phyloP scores from a whole-genome alignment of 345 rosid species.

The Clausena lansium region DNA sequence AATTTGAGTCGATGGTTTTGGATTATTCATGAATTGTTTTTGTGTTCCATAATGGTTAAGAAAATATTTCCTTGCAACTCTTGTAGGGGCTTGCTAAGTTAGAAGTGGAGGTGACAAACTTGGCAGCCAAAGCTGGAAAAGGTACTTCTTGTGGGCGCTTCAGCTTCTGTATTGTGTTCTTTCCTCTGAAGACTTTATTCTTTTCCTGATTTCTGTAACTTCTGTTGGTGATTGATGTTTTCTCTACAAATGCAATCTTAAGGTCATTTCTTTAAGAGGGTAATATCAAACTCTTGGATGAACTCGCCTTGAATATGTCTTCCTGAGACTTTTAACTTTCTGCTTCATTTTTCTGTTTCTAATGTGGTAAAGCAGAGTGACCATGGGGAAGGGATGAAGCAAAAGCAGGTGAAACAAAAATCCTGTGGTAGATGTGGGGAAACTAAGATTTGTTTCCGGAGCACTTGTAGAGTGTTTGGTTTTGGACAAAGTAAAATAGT shows the following conservation, averaged over 20 bases:
- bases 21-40: not conserved
- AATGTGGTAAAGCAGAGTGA: not conserved
- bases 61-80: conserved; percentile 15
- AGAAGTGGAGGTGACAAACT: conserved; percentile 98
- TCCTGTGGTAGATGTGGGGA: not conserved
- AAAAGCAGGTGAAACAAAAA: not conserved
- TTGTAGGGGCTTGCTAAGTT: conserved; percentile 76
- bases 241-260: not conserved
- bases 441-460: not conserved
- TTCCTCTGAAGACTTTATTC: not conserved
- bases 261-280: not conserved
- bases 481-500: not conserved
- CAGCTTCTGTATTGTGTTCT: not conserved
- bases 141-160: conserved; percentile 44
- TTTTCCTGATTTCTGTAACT: not conserved
- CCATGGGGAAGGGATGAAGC: not conserved
- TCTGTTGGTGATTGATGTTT: conserved; percentile 3
- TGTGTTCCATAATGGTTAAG: not conserved
- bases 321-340: not conserved
- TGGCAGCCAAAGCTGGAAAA: conserved; percentile 99
- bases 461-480: not conserved
- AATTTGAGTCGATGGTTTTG: not conserved
- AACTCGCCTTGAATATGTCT: not conserved
- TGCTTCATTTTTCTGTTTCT: not conserved
- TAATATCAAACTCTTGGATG: not conserved